Evolutionary conservation across 1,284 basidiomycete species (phyloP).

Genomic region (Porodaedalea pini): DNA sequence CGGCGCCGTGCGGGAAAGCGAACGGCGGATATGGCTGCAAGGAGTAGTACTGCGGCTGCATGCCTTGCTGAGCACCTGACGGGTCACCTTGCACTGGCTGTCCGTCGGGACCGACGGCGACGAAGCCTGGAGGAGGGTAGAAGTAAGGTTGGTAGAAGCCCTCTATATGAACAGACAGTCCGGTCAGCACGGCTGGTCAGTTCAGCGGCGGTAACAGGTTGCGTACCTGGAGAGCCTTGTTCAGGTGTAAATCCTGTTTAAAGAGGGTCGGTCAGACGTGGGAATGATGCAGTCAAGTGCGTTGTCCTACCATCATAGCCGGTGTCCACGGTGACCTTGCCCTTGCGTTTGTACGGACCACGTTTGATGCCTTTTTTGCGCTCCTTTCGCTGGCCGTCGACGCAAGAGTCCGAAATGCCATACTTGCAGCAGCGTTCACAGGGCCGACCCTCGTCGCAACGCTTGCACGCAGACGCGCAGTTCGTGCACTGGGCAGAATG

Average conservation of each 20-base stretch:
- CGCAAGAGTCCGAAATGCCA: slow-evolving; percentile 63
- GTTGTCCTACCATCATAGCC: slow-evolving; percentile 15
- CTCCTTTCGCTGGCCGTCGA: slow-evolving; percentile 77
- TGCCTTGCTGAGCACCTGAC: slow-evolving; percentile 11
- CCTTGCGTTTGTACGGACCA: slow-evolving; percentile 80
- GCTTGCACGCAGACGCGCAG: slow-evolving; percentile 82
- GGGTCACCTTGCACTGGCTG: slow-evolving; percentile 18
- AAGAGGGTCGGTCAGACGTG: not conserved
- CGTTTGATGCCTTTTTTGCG: slow-evolving; percentile 84
- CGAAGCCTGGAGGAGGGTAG: slow-evolving; percentile 19
- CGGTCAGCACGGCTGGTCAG: not conserved
- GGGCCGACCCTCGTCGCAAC: slow-evolving; percentile 76
- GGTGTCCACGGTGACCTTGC: slow-evolving; percentile 34
- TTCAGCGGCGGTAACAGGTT: not conserved
- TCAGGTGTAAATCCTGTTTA: slow-evolving; percentile 12
- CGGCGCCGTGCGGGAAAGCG: slow-evolving; percentile 12
- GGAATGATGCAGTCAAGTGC: not conserved
- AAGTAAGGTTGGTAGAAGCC: slow-evolving; percentile 20
- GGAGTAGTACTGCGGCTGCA: slow-evolving; percentile 19
- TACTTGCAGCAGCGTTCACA: slow-evolving; percentile 83
- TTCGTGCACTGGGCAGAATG: slow-evolving; percentile 65
- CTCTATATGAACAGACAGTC: not conserved
- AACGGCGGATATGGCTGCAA: slow-evolving; percentile 18
- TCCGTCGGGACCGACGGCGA: slow-evolving; percentile 20
- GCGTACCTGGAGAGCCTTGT: slow-evolving; percentile 7